phyloP scores from a whole-genome alignment of 2,329 filamentous ascomycete genomes.

The Phyllosticta capitalensis region DNA sequence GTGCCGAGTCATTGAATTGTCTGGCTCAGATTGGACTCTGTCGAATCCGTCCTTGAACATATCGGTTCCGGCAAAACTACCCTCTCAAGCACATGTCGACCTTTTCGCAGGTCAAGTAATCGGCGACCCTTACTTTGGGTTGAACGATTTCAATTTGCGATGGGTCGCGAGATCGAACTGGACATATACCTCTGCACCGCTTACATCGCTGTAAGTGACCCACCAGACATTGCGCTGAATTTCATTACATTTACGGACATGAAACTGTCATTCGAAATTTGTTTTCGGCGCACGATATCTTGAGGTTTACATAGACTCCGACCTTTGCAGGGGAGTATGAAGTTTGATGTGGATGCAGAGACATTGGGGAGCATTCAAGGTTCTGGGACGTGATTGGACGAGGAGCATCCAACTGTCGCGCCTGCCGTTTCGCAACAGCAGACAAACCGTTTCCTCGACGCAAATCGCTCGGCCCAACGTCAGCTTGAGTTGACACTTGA shows the following conservation, averaged over 20 bases:
- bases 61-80: constrained; percentile 45
- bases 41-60: constrained; percentile 39
- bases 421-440: neutral
- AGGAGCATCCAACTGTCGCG: no score
- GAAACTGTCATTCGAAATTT: no score
- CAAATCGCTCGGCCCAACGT: neutral
- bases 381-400: no score
- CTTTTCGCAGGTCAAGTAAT: constrained; percentile 45
- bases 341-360: no score
- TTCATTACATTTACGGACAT: neutral
- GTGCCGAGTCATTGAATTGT: constrained; percentile 16
- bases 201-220: constrained; percentile 19
- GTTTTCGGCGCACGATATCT: no score
- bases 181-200: constrained; percentile 47
- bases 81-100: constrained; percentile 52
- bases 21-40: constrained; percentile 33
- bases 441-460: neutral
- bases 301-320: no score
- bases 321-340: no score
- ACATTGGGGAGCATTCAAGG: no score
- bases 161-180: constrained; percentile 52
- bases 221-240: neutral
- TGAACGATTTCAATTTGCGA: constrained; percentile 51
- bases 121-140: constrained; percentile 43
- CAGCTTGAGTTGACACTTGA: neutral